Evolutionary conservation across 1,139 yeast genomes (phyloP), one percentile per base, ranked within the genome.

Genomic region (Kluyveromyces sp.): DNA sequence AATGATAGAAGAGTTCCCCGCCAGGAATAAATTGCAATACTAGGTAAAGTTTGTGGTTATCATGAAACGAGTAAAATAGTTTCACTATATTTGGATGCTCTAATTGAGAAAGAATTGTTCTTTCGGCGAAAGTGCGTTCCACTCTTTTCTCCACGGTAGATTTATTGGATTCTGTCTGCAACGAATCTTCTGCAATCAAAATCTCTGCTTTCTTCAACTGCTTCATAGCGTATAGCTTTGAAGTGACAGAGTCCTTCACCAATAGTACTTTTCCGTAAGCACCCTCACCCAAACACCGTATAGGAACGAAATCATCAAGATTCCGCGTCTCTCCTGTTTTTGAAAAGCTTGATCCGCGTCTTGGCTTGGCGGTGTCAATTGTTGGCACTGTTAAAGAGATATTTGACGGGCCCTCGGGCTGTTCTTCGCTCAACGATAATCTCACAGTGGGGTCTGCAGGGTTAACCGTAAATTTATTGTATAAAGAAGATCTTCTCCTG

Each of bases 11-110:
- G 40, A 89, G 66, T 63, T 89, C 97, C 12, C 97, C 97, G 8
- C 97, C 97, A 45, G 89, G 94, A 22, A 92, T 79, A 58, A 85
- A 89, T 60, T 89, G 95, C 46, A 89, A 67, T 20, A 88, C 75
- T 44, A 89, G 64, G 59, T 89, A 89, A 31, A 89, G 75, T 60
- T 85, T 87, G 45, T 80, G 74, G 44, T 75, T 71, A 62, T 89
- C 97, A 65, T 89, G 97, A 56, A 89, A 78, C 1, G 97, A 95
- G 60, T 87, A 89, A 60, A 78, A 88, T 35, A 89, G 70, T 62
- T 83, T 85, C 28, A 89, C 97, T 49, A 89, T 87, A 56, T 85
- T 87, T 3, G 88, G 94, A 61, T 89, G 97, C 49, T 81, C 75
- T 29, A 83, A 76, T 30, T 77, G 74, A 38, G 85, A 80, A 43